Conservation (phyloP, 768 basidiomycete genomes). For the Rubroboletus satanas region DNA sequence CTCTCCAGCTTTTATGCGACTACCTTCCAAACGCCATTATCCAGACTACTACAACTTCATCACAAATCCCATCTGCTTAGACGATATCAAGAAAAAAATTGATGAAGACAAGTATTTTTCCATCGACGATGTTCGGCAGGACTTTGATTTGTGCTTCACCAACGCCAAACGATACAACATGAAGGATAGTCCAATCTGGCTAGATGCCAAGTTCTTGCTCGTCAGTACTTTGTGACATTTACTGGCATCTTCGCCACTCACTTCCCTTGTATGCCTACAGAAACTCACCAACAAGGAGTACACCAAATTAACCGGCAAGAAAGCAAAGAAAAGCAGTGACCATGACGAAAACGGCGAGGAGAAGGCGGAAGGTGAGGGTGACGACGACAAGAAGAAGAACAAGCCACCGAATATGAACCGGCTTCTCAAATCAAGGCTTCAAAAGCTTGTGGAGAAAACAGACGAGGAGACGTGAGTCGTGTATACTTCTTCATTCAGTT, state of each 20-base stretch:
- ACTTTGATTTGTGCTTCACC: slow-evolving; percentile 74
- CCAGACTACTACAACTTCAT: slow-evolving; percentile 87
- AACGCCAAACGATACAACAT: slow-evolving; percentile 83
- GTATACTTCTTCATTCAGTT: not conserved
- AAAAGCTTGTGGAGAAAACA: slow-evolving; percentile 69
- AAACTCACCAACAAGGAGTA: slow-evolving; percentile 49
- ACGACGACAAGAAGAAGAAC: slow-evolving; percentile 43
- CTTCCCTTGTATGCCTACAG: slow-evolving; percentile 25
- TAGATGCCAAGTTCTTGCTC: slow-evolving; percentile 77
- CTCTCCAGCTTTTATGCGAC: slow-evolving; percentile 61
- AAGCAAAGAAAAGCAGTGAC: slow-evolving; percentile 36
- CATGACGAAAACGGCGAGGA: slow-evolving; percentile 39
- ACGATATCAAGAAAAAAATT: slow-evolving; percentile 82
- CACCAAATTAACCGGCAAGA: slow-evolving; percentile 41
- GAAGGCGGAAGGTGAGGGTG: slow-evolving; percentile 41
- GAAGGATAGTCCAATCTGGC: slow-evolving; percentile 73
- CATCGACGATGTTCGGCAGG: slow-evolving; percentile 62
- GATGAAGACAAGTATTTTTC: slow-evolving; percentile 56
- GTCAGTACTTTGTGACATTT: slow-evolving; percentile 40
- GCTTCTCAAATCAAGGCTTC: slow-evolving; percentile 62
- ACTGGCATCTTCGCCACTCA: not conserved
- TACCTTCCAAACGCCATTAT: slow-evolving; percentile 68
- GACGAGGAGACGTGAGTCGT: slow-evolving; percentile 57
- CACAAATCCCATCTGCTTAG: slow-evolving; percentile 77
- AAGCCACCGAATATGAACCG: slow-evolving; percentile 63